Evolutionary conservation across 1,284 basidiomycete genomes (phyloP).

Genomic region (Meripilus lineatus): DNA sequence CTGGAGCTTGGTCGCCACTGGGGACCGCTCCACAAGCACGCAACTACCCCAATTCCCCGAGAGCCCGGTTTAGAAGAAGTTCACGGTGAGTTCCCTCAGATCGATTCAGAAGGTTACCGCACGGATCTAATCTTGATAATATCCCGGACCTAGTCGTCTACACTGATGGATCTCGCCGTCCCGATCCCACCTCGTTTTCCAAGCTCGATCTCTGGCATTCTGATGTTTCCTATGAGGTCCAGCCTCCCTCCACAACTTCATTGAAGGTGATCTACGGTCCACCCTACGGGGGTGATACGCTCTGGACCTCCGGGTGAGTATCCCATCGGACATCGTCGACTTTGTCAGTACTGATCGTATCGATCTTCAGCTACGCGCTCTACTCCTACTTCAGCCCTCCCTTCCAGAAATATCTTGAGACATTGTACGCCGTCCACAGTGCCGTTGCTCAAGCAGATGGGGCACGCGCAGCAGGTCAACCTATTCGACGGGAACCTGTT

Average conservation of each 20-base stretch:
- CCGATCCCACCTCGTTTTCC: constrained; percentile 67
- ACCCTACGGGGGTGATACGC: constrained; percentile 63
- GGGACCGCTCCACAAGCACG: constrained; percentile 80
- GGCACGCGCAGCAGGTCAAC: constrained; percentile 56
- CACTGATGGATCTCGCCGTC: constrained; percentile 63
- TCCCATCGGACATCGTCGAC: constrained; percentile 4
- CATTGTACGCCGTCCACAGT: constrained; percentile 62
- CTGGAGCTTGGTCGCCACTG: constrained; percentile 69
- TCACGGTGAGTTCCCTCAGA: constrained; percentile 46
- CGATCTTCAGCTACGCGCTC: constrained; percentile 45
- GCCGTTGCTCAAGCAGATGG: constrained; percentile 66
- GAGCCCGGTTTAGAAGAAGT: constrained; percentile 73
- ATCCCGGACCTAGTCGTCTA: constrained; percentile 48
- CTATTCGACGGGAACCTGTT: constrained; percentile 60
- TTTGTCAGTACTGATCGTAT: constrained; percentile 8
- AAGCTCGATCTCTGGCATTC: constrained; percentile 81
- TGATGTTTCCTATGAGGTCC: constrained; percentile 76
- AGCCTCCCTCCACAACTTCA: constrained; percentile 69
- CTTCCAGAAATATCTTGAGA: constrained; percentile 65
- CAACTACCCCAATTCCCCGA: constrained; percentile 72
- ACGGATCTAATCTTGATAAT: constrained; percentile 8
- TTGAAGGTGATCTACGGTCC: constrained; percentile 63
- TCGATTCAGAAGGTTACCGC: background rate
- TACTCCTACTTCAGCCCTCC: constrained; percentile 69
- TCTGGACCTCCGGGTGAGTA: constrained; percentile 62